Conservation (phyloP, 2,329 filamentous ascomycete genomes). For the Parastagonospora avenae region DNA sequence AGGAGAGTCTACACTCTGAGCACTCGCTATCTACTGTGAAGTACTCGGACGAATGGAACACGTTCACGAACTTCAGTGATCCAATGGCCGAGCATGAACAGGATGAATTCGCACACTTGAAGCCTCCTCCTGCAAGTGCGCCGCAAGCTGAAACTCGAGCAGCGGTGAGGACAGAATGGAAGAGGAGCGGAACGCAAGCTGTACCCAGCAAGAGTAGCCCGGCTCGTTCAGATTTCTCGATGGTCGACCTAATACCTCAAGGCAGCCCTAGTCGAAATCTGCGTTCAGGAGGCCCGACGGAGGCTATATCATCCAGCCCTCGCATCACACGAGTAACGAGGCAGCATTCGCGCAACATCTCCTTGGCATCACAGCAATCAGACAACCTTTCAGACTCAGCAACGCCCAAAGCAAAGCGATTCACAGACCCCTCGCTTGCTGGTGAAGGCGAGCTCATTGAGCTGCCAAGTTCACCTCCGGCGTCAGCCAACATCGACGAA, state of each 20-base stretch:
- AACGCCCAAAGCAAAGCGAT: slow-evolving; percentile 9
- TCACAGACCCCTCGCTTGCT: slow-evolving; percentile 9
- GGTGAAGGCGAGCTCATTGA: slow-evolving; percentile 14
- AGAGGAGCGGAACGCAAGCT: slow-evolving; percentile 3
- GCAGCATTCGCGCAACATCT: slow-evolving; percentile 12
- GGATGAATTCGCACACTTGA: slow-evolving; percentile 1
- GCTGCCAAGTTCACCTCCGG: slow-evolving; percentile 15
- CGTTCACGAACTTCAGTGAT: slow-evolving; percentile 16
- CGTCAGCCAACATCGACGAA: slow-evolving; percentile 6
- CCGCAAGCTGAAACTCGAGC: slow-evolving; percentile 4
- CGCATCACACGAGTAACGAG: slow-evolving; percentile 18
- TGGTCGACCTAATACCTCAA: background rate
- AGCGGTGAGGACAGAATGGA: slow-evolving; percentile 2
- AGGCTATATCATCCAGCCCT: slow-evolving; percentile 12
- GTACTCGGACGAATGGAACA: slow-evolving; percentile 25
- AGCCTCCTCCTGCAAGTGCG: slow-evolving; percentile 9
- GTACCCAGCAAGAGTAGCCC: slow-evolving; percentile 6
- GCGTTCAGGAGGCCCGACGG: slow-evolving; percentile 8
- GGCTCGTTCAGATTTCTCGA: slow-evolving; percentile 4
- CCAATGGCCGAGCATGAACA: slow-evolving; percentile 5
- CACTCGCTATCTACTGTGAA: slow-evolving; percentile 31
- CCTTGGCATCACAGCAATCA: background rate
- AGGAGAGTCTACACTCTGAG: slow-evolving; percentile 36
- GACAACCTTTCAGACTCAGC: slow-evolving; percentile 1
- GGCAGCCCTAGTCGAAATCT: slow-evolving; percentile 10